Base-by-base conservation (phyloP, 2,329 filamentous ascomycete genomes). In the Arthrobotrys iridis region DNA sequence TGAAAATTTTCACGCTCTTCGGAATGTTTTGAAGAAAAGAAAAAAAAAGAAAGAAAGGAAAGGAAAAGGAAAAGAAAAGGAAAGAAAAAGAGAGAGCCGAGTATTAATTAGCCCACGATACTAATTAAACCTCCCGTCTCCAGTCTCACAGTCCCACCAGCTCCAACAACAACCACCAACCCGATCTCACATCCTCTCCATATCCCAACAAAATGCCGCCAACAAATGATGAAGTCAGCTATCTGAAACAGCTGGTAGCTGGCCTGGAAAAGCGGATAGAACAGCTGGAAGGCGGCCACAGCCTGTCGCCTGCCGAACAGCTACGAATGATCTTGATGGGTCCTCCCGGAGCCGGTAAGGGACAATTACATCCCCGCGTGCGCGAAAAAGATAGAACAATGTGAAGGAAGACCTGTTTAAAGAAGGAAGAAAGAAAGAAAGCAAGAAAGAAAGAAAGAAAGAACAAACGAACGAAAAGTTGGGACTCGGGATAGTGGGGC, bases 321-420 rank as follows among this genome's bases (percentile, higher is more conserved):
- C 88, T 99, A 84, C 91, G 95, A 85, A 96, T 99, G 91, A 93
- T 99, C 81, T 86, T 99, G 81, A 98, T 99, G 86, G 95, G 95
- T 37, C 95, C 95, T 82, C 95, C 95, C 68, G 95, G 95, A 83
- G 95, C 95, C 84, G 95, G 95, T 98, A 88, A 80, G 91, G 86
- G 48, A 50, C 64, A 20, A 55, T 64, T 40, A 40, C 13, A 57
- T 20, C 41, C 40, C 18, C 15, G 6, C 15, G 6, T 35, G 37
- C 41, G 41, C 41, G 26, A 43, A 11, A 60, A 20, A 7, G 28
- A 6, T 28, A 43, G 4, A 45, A 20, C 28, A 22, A 43, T 43
- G 22, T 20, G 28, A 24, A 30, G 50, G 6, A 40, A 43, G 10
- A 46, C 13, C 30, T 18, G 41, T 10, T 28, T 40, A 40, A 33